A percentile compares a stretch with the other conserved stretches of the same genome.
Evolutionary conservation across 768 basidiomycete genomes (phyloP).

Genomic region (Boletus eberwhitei): DNA sequence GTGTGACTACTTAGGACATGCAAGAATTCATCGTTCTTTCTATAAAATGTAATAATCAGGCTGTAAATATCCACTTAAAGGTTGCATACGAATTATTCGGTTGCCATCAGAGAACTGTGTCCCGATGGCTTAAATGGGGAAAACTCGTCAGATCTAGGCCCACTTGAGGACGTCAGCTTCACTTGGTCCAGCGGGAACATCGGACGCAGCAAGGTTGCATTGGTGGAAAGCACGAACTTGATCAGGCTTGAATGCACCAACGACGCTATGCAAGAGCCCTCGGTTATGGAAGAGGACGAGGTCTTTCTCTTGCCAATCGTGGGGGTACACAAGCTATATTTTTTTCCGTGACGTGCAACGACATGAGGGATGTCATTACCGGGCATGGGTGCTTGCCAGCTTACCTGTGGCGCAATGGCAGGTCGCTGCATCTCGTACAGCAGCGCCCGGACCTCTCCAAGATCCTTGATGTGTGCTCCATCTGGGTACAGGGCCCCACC

Average conservation of each 20-base stretch:
- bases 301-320: slow-evolving; percentile 75
- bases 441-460: slow-evolving; percentile 66
- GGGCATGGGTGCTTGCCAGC: not conserved
- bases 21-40: not conserved
- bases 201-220: slow-evolving; percentile 56
- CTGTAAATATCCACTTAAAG: slow-evolving; percentile 5
- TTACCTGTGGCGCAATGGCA: slow-evolving; percentile 74
- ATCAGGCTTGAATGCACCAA: slow-evolving; percentile 54
- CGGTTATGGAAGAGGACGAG: slow-evolving; percentile 73
- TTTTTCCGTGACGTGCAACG: not conserved
- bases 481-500: slow-evolving; percentile 78
- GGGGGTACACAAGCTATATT: slow-evolving; percentile 76
- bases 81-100: not conserved
- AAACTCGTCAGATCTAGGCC: slow-evolving; percentile 31
- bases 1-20: slow-evolving; percentile 5
- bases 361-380: not conserved
- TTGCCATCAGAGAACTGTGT: slow-evolving; percentile 7
- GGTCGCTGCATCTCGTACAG: slow-evolving; percentile 88
- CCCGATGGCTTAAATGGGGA: not conserved
- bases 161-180: slow-evolving; percentile 43
- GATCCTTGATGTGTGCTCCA: slow-evolving; percentile 71
- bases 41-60: not conserved
- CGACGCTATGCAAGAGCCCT: slow-evolving; percentile 64
- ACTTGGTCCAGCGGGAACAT: slow-evolving; percentile 46
- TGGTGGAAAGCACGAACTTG: slow-evolving; percentile 52